Conservation (phyloP, 345 rosid species). For the Acer campestre region DNA sequence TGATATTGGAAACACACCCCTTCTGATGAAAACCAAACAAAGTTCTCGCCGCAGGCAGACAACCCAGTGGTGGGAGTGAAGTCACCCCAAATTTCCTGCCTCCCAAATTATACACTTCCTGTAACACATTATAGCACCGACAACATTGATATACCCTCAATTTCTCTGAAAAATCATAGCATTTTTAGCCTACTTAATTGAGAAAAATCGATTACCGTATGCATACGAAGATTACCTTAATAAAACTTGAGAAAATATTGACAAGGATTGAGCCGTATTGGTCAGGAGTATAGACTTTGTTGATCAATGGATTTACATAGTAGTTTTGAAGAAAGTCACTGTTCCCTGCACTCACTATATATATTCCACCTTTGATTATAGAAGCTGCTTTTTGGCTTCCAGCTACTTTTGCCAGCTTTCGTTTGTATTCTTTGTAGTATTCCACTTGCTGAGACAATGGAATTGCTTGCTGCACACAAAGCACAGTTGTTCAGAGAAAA, state of each 20-base stretch:
- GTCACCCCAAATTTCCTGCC: slow-evolving; percentile 90
- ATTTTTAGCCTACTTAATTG: background rate
- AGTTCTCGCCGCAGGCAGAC: slow-evolving; percentile 82
- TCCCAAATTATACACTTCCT: slow-evolving; percentile 67
- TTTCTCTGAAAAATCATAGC: background rate
- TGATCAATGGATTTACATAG: slow-evolving; percentile 71
- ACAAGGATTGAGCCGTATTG: slow-evolving; percentile 68
- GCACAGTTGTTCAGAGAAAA: background rate
- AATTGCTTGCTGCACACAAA: slow-evolving; percentile 69
- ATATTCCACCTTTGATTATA: slow-evolving; percentile 63
- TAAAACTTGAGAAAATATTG: slow-evolving; percentile 51
- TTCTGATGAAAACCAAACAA: slow-evolving; percentile 59
- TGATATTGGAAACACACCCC: slow-evolving; percentile 72
- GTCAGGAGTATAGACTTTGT: slow-evolving; percentile 61
- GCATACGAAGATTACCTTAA: slow-evolving; percentile 41
- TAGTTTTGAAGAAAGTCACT: slow-evolving; percentile 91
- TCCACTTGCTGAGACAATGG: slow-evolving; percentile 71
- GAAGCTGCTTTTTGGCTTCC: slow-evolving; percentile 58
- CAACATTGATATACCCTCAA: background rate
- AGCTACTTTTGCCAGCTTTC: slow-evolving; percentile 64
- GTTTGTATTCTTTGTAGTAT: slow-evolving; percentile 78
- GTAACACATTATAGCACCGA: slow-evolving; percentile 14
- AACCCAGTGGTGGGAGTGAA: slow-evolving; percentile 88
- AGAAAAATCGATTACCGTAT: background rate
- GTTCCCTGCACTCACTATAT: slow-evolving; percentile 77